Conservation (phyloP, 75 land plant genomes). For the Adiantum capillusveneris region DNA sequence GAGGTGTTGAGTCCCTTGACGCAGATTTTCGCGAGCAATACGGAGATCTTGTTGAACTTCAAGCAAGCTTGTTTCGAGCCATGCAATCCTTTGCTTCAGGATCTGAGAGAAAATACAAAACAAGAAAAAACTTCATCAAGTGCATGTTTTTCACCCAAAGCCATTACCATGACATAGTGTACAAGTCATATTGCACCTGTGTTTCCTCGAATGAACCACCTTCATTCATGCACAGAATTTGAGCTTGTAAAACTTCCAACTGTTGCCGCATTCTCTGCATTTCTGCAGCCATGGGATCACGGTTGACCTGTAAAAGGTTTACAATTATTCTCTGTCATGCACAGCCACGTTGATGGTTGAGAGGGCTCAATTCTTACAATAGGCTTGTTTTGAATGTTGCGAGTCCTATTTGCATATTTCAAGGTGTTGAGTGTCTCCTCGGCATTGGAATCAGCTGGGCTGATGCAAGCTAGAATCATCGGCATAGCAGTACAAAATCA, state of each 20-base stretch:
- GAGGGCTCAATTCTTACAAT: conserved; percentile 52
- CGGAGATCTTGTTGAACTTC: conserved; percentile 64
- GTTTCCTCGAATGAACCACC: conserved; percentile 61
- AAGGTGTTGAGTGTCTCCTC: conserved; percentile 95
- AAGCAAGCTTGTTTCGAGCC: conserved; percentile 74
- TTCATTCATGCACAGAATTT: conserved; percentile 61
- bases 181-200: conserved; percentile 35
- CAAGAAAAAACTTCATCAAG: too few relatives aligned
- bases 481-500: background rate
- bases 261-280: conserved; percentile 90
- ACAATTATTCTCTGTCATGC: background rate
- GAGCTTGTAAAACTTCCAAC: conserved; percentile 84
- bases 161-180: too few relatives aligned
- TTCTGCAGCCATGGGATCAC: conserved; percentile 88
- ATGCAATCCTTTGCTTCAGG: conserved; percentile 61
- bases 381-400: conserved; percentile 97
- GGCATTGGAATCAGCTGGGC: conserved; percentile 97
- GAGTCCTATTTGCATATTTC: conserved; percentile 97
- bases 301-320: conserved; percentile 54
- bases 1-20: conserved; percentile 44
- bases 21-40: conserved; percentile 34
- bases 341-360: background rate
- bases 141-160: too few relatives aligned
- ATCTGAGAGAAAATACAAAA: conserved; percentile 34
- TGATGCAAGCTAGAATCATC: conserved; percentile 70